Percentiles rank a stretch among this genome's conserved stretches.
These are phyloP conservation scores for Cystobasidium ongulense DNA, from an alignment of 768 basidiomycete species.

Conservation along the genomic window DNA sequence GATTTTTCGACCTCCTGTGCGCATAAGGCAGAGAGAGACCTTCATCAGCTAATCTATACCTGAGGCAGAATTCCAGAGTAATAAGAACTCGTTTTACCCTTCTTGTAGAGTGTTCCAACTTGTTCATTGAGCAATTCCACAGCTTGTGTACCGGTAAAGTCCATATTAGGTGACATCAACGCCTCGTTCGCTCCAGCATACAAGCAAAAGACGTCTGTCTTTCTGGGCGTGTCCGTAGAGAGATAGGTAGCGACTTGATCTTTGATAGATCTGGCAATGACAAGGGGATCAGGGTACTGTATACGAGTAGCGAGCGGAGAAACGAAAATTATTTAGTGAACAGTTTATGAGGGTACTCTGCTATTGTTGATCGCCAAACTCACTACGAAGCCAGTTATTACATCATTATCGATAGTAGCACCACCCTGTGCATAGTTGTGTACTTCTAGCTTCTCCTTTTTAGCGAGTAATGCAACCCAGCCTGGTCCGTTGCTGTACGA, in stretches of 20 bases:
- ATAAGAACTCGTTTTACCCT: background rate
- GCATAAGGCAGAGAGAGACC: background rate
- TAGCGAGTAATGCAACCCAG: background rate
- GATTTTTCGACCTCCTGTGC: background rate
- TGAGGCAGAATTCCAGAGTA: background rate
- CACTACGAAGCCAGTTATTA: background rate
- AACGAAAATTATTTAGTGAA: too few species aligned
- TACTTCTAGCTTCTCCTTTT: background rate
- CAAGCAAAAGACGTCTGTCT: background rate
- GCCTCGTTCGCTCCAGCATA: background rate
- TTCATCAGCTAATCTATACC: background rate
- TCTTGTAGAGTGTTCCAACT: background rate
- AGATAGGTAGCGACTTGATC: background rate
- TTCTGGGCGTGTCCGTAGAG: background rate
- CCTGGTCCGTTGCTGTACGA: background rate
- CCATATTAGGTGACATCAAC: background rate
- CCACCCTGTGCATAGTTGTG: background rate
- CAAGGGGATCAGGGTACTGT: background rate
- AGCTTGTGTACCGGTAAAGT: background rate
- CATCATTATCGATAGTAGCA: background rate
- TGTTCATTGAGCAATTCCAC: background rate
- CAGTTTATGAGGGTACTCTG: too few species aligned
- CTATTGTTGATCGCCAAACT: too few species aligned
- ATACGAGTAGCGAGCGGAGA: background rate
- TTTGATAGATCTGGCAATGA: background rate